phyloP scores from a whole-genome alignment of 805 yeast species.

The Candida multigemmis region DNA sequence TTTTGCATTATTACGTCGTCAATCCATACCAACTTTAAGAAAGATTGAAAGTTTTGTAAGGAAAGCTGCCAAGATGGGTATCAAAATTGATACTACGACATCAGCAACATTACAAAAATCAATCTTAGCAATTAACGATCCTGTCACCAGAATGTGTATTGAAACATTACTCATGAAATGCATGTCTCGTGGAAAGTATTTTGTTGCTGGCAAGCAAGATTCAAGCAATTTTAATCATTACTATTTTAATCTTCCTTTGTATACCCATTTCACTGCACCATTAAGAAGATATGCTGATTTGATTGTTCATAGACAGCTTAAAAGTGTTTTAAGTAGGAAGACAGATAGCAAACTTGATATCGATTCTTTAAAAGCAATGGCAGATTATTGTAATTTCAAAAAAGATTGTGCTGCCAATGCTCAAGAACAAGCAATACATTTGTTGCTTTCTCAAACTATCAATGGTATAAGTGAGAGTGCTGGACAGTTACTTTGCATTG shows the following conservation, averaged over 20 bases:
- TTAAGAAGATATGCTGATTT: slow-evolving; percentile 86
- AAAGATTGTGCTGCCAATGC: slow-evolving; percentile 90
- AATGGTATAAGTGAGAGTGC: slow-evolving; percentile 62
- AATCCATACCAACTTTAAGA: slow-evolving; percentile 71
- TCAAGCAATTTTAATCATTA: slow-evolving; percentile 73
- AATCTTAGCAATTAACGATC: slow-evolving; percentile 53
- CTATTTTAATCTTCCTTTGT: slow-evolving; percentile 72
- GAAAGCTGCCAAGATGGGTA: slow-evolving; percentile 58
- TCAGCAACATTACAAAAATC: slow-evolving; percentile 68
- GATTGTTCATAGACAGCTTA: slow-evolving; percentile 87
- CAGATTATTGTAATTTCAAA: slow-evolving; percentile 92
- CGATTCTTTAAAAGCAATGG: slow-evolving; percentile 67
- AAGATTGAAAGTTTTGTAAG: slow-evolving; percentile 73
- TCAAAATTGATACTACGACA: slow-evolving; percentile 63
- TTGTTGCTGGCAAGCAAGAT: slow-evolving; percentile 80
- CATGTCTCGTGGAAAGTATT: slow-evolving; percentile 79
- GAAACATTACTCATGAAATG: slow-evolving; percentile 77
- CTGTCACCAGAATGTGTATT: slow-evolving; percentile 57
- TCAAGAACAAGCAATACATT: slow-evolving; percentile 90
- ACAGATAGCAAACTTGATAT: slow-evolving; percentile 40
- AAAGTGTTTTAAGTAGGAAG: slow-evolving; percentile 41
- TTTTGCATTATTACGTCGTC: slow-evolving; percentile 77
- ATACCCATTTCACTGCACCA: slow-evolving; percentile 92
- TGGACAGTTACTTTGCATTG: slow-evolving; percentile 79
- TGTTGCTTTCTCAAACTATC: slow-evolving; percentile 74